Evolutionary conservation across 225 moss, liverwort and hornwort species (phyloP).

Genomic region (Marchantia paleacea): DNA sequence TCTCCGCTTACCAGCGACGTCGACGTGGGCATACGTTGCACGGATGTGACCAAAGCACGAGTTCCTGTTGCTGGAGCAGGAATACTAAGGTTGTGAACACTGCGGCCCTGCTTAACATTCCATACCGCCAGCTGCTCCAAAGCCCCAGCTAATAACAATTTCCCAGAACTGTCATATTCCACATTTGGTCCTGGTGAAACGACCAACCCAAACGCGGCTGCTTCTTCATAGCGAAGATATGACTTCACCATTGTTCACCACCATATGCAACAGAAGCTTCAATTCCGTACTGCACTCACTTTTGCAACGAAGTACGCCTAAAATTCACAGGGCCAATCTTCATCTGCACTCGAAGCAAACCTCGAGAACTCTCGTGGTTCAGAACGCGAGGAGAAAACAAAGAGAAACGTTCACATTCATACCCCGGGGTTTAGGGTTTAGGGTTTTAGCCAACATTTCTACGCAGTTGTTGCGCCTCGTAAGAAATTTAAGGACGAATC

Average conservation of each 20-base stretch:
- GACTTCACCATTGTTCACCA: constrained; percentile 80
- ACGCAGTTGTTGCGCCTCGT: not conserved
- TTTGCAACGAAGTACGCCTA: too few species aligned
- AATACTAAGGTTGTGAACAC: constrained; percentile 60
- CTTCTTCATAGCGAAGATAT: constrained; percentile 89
- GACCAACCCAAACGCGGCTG: constrained; percentile 71
- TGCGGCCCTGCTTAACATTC: constrained; percentile 93
- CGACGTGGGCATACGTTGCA: constrained; percentile 67
- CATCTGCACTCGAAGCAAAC: not conserved
- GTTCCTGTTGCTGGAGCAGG: constrained; percentile 38
- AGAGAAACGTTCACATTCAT: not conserved
- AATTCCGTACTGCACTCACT: not conserved
- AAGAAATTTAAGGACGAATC: too few species aligned
- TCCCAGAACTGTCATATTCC: constrained; percentile 74
- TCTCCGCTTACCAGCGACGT: constrained; percentile 58
- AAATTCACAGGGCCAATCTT: not conserved
- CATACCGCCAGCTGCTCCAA: constrained; percentile 93
- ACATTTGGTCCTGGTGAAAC: constrained; percentile 74
- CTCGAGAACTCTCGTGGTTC: not conserved
- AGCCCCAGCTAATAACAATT: constrained; percentile 76
- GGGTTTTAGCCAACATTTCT: not conserved
- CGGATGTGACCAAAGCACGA: constrained; percentile 65
- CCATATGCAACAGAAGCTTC: not conserved
- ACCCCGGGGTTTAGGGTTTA: not conserved
- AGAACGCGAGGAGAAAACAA: not conserved